Evolutionary conservation across 208 protist genomes (phyloP).

Genomic region (Leishmania tropica): DNA sequence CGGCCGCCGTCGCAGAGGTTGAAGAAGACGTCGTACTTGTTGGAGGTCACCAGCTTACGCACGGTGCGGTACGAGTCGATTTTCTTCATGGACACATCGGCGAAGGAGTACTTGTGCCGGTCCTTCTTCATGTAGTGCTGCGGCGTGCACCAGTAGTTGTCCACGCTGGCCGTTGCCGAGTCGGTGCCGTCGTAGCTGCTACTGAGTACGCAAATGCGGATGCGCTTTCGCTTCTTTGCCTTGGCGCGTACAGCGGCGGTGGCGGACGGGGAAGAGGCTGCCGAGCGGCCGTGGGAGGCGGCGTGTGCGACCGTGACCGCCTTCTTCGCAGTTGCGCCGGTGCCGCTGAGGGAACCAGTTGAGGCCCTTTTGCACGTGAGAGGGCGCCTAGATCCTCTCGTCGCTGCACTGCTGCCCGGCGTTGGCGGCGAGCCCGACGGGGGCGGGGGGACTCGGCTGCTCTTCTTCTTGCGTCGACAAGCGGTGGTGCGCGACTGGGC

Average conservation of each 20-base stretch:
- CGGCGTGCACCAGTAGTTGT: conserved; percentile 85
- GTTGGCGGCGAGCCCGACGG: not conserved
- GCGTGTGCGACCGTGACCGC: not conserved
- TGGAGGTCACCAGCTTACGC: conserved; percentile 75
- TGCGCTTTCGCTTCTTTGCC: conserved; percentile 33
- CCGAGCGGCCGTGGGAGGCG: not conserved
- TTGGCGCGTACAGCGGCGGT: conserved; percentile 12
- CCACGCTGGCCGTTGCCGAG: conserved; percentile 71
- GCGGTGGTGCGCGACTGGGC: conserved; percentile 4
- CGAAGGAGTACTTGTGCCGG: conserved; percentile 70
- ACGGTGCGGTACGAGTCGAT: conserved; percentile 70
- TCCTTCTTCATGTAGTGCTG: conserved; percentile 81
- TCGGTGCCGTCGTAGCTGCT: conserved; percentile 85
- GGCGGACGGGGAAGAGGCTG: not conserved
- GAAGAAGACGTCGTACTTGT: conserved; percentile 89
- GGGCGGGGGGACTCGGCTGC: not conserved
- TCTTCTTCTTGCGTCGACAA: conserved; percentile 21
- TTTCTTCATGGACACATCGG: conserved; percentile 74
- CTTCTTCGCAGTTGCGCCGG: conserved; percentile 1
- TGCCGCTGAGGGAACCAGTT: not conserved
- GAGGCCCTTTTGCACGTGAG: not conserved
- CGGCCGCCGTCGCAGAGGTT: conserved; percentile 89
- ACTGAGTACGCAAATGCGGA: conserved; percentile 80
- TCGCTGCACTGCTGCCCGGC: conserved; percentile 1
- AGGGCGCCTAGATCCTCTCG: not conserved